These are phyloP conservation scores for Vigna nakashimae DNA, from an alignment of 306 rosid genomes.

Conservation along the genomic window DNA sequence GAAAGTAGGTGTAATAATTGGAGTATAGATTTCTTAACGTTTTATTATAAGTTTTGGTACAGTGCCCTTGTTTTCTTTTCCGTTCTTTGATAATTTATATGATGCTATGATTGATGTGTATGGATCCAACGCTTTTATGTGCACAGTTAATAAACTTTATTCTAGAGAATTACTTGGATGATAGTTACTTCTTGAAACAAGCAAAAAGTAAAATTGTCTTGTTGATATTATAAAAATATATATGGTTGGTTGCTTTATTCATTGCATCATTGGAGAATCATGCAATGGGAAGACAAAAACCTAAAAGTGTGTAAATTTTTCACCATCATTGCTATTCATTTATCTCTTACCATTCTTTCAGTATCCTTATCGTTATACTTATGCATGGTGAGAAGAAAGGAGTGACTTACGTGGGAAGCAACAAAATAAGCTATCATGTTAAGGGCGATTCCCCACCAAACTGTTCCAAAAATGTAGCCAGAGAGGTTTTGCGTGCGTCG, in stretches of 20 bases:
- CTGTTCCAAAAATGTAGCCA: conserved; percentile 88
- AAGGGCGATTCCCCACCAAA: conserved; percentile 99
- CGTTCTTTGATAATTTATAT: too few relatives aligned
- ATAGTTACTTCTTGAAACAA: neutral
- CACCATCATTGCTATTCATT: neutral
- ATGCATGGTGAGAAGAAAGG: neutral
- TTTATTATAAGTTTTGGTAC: too few relatives aligned
- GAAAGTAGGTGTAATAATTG: too few relatives aligned
- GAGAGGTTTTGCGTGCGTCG: conserved; percentile 86
- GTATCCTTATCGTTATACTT: too few relatives aligned
- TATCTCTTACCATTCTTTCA: neutral
- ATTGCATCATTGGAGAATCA: neutral
- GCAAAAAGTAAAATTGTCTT: neutral
- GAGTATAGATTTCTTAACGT: too few relatives aligned
- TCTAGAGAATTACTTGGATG: neutral
- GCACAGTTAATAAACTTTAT: neutral
- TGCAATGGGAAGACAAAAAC: neutral
- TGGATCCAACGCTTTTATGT: too few relatives aligned
- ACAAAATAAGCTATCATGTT: conserved; percentile 90
- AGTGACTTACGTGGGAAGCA: conserved; percentile 84
- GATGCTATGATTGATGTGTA: too few relatives aligned
- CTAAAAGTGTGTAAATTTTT: neutral
- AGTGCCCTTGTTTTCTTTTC: too few relatives aligned
- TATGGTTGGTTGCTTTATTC: neutral
- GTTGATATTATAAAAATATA: neutral